Evolutionary conservation across 805 yeast genomes (phyloP).

Genomic region (Candida maris): DNA sequence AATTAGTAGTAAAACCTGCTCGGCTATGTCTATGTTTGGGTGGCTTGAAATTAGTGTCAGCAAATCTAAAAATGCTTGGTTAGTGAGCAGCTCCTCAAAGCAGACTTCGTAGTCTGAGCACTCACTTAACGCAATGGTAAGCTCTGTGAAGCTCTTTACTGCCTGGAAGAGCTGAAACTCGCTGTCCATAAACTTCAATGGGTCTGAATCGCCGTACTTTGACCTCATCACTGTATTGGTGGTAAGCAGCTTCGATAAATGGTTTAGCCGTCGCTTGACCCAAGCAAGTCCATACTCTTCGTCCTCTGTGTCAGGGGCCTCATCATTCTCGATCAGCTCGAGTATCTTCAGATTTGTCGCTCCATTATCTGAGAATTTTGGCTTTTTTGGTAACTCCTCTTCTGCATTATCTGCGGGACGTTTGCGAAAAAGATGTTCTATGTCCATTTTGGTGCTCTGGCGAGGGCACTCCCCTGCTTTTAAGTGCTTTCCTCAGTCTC

Average conservation of each 20-base stretch:
- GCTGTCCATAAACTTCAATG: slow-evolving; percentile 16
- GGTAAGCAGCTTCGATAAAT: slow-evolving; percentile 6
- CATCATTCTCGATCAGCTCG: slow-evolving; percentile 8
- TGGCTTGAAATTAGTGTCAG: slow-evolving; percentile 13
- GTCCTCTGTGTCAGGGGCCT: not conserved
- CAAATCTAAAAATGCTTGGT: slow-evolving; percentile 8
- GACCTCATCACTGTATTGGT: slow-evolving; percentile 10
- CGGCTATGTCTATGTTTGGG: slow-evolving; percentile 15
- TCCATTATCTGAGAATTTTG: not conserved
- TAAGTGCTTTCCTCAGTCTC: too few relatives aligned
- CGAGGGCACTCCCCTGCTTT: not conserved
- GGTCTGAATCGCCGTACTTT: slow-evolving; percentile 8
- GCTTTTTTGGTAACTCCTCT: slow-evolving; percentile 1
- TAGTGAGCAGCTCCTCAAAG: slow-evolving; percentile 4
- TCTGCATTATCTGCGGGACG: slow-evolving; percentile 1
- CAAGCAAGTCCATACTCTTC: slow-evolving; percentile 10
- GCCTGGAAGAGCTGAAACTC: slow-evolving; percentile 19
- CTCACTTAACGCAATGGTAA: slow-evolving; percentile 14
- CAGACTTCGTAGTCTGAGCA: slow-evolving; percentile 9
- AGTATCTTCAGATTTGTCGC: slow-evolving; percentile 6
- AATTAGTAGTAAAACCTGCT: slow-evolving; percentile 11
- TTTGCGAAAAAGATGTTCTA: slow-evolving; percentile 7
- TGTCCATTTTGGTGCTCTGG: slow-evolving; percentile 3
- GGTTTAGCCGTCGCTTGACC: slow-evolving; percentile 10
- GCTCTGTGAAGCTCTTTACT: slow-evolving; percentile 17